A percentile compares a stretch with the other conserved stretches of the same genome.
phyloP scores from a whole-genome alignment of 2,329 filamentous ascomycete genomes.

The Botrytis cinerea region DNA sequence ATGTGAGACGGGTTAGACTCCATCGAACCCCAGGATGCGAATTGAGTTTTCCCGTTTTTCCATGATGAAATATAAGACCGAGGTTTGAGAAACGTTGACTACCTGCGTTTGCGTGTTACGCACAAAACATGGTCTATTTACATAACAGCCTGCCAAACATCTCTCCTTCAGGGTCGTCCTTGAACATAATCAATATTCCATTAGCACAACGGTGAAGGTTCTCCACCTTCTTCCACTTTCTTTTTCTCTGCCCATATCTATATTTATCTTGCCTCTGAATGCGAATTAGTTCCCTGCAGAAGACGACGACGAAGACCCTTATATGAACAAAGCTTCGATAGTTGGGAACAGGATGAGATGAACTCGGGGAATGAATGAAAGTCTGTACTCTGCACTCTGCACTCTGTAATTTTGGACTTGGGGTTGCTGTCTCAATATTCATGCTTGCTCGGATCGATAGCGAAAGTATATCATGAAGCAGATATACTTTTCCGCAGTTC shows the following conservation, averaged over 20 bases:
- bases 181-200: neutral
- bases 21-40: neutral
- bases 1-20: neutral
- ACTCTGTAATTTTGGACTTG: neutral
- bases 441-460: neutral
- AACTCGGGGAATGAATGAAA: constrained; percentile 1
- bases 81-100: neutral
- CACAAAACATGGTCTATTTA: neutral
- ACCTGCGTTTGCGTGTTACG: neutral
- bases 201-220: constrained; percentile 12
- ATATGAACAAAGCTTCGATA: constrained; percentile 21
- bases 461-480: constrained; percentile 1
- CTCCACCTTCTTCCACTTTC: constrained; percentile 13
- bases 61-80: constrained; percentile 7
- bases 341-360: constrained; percentile 19
- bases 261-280: constrained; percentile 13
- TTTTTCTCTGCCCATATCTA: constrained; percentile 16
- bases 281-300: neutral
- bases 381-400: neutral
- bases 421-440: neutral
- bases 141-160: neutral
- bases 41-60: neutral
- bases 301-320: constrained; percentile 2
- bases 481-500: neutral
- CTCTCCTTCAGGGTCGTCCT: neutral